Evolutionary conservation across 257 asterid genomes (phyloP), one percentile per base, ranked within the genome.

Genomic region (Ehretia macrophylla): DNA sequence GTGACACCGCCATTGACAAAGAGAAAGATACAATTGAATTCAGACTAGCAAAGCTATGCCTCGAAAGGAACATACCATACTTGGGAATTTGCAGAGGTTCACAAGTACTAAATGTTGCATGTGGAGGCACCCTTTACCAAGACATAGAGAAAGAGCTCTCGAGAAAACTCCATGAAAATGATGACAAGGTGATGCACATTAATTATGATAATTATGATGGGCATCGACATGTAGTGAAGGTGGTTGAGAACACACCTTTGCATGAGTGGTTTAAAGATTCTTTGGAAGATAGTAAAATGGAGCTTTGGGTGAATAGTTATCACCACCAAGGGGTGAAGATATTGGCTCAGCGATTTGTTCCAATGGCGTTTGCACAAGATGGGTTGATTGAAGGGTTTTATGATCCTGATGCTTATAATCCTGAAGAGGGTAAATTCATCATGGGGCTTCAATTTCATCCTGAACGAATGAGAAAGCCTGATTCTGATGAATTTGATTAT

Each of bases 361-460:
- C 97, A 0, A 88, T 88, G 97, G 95, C 95, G 0, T 88, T 83
- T 53, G 83, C 95, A 1, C 81, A 85, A 0, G 97, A 88, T 66
- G 94, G 97, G 20, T 65, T 88, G 75, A 65, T 88, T 21, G 95
- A 88, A 70, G 97, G 87, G 4, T 88, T 86, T 53, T 88, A 88
- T 51, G 97, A 88, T 65, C 88, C 88, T 2, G 90, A 80, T 65
- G 81, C 81, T 0, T 88, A 85, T 82, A 80, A 77, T 57, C 95
- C 97, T 4, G 79, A 74, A 0, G 88, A 85, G 56, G 97, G 95
- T 14, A 80, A 88, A 67, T 88, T 88, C 32, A 85, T 86, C n/a
- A 80, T 88, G 95, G 97, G 97, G 40, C 87, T 88, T 51, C 97
- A 88, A 66, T 88, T 88, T 70, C 97, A 88, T 73, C 97, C 97